Conservation (phyloP, 257 asterid species). For the Solanum virginianum region DNA sequence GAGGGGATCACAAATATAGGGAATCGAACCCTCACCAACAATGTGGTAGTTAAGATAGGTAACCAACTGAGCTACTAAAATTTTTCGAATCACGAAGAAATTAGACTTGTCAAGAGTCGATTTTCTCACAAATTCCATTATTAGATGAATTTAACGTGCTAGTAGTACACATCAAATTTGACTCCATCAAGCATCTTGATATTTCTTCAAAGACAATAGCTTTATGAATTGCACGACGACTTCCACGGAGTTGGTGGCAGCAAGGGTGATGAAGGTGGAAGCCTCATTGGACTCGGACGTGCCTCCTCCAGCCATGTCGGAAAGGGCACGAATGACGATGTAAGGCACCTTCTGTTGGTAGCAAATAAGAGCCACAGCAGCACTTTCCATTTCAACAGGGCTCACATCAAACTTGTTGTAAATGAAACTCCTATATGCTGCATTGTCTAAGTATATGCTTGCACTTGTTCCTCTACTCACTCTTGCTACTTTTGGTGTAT, state of each 20-base stretch:
- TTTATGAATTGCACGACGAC: conserved; percentile 35
- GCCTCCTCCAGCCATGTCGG: conserved; percentile 57
- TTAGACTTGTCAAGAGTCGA: background rate
- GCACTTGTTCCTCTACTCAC: conserved; percentile 31
- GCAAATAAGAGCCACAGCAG: conserved; percentile 39
- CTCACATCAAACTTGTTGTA: background rate
- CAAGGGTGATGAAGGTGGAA: conserved; percentile 22
- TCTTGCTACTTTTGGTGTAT: conserved; percentile 20
- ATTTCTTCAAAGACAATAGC: conserved; percentile 1
- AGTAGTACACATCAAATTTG: background rate
- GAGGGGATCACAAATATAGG: no score
- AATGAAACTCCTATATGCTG: conserved; percentile 29
- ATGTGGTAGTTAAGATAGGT: no score
- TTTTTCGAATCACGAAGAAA: no score
- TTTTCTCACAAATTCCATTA: background rate
- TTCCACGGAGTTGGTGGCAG: conserved; percentile 32
- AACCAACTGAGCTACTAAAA: no score
- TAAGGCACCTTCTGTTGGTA: conserved; percentile 38
- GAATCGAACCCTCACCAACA: no score
- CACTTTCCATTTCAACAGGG: conserved; percentile 51
- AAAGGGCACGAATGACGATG: conserved; percentile 40
- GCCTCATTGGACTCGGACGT: conserved; percentile 32
- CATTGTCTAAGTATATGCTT: conserved; percentile 39
- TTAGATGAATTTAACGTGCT: background rate
- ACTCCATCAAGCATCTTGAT: conserved; percentile 8